Base-by-base conservation (phyloP, 306 rosid species). In the Citrullus mucosospermus region DNA sequence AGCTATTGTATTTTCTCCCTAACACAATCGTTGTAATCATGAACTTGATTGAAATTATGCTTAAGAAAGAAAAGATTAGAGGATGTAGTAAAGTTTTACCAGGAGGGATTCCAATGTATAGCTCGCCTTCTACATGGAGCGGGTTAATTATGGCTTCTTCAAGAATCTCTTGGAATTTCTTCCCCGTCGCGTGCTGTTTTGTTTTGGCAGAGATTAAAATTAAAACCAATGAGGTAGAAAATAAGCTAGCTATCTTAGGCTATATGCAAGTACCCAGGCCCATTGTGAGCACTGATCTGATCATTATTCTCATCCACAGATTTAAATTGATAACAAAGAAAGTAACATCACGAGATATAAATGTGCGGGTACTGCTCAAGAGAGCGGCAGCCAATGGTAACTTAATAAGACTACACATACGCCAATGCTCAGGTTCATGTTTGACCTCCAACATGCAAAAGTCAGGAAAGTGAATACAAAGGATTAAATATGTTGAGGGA, bases 51-150 rank as follows among this genome's bases (percentile, higher is more conserved):
- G 10, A 66, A 43, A 46, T 3, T 48, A 71, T 17, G 50, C 55
- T 73, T 20, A 43, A 68, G 61, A 56, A 79, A 28, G 79, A 43
- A 75, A 51, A 56, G 80, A 30, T n/a, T 10, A 51, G 60, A 28
- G 5, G 63, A 50, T 61, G 12, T 55, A 61, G 41, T 78, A 32
- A 57, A 78, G 67, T 79, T 89, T 88, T 88, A 81, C 99, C 98
- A 78, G 99, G 98, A 76, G 98, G 99, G 71, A 93, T 91, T 84
- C 99, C 99, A n/a, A 96, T 15, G 75, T 96, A 96, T 58, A 96
- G 81, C 82, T 93, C 98, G 73, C 99, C 98, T 84, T 93, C 94
- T 66, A 96, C 74, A 43, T 88, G 88, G 79, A 96, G 96, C 71
- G 99, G 98, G 3, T 74, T 88, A 75, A 96, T 85, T 78, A 93